Percentiles rank a stretch among this genome's conserved stretches.
Conservation (phyloP, 225 moss, liverwort and hornwort species). For the Lunularia cruciata region DNA sequence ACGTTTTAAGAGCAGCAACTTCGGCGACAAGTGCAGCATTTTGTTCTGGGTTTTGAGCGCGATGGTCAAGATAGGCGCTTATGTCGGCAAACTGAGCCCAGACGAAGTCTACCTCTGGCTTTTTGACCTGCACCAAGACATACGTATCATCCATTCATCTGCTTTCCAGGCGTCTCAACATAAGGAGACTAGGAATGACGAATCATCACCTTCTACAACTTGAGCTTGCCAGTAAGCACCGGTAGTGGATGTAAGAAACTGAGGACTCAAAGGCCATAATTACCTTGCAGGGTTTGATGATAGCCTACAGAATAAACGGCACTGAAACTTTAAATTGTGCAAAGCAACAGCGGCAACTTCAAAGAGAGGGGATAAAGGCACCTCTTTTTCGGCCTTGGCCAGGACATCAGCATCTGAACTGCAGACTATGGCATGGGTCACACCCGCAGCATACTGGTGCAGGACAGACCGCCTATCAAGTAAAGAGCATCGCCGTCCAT, state of each 20-base stretch:
- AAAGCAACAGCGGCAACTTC: not conserved
- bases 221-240: no score
- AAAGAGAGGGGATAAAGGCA: not conserved
- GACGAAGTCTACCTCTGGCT: conserved; percentile 62
- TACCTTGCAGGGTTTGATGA: no score
- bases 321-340: no score
- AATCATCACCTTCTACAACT: no score
- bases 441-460: conserved; percentile 66
- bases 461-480: conserved; percentile 62
- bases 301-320: no score
- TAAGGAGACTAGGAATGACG: no score
- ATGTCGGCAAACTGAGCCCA: conserved; percentile 88
- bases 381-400: conserved; percentile 66
- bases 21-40: conserved; percentile 63
- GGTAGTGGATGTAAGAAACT: not conserved
- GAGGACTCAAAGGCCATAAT: not conserved
- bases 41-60: conserved; percentile 44
- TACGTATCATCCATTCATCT: not conserved
- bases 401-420: conserved; percentile 65
- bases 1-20: conserved; percentile 72
- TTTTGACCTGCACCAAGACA: conserved; percentile 49
- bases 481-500: conserved; percentile 64
- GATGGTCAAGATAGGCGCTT: conserved; percentile 56
- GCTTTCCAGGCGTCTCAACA: no score
- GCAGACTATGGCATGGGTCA: conserved; percentile 72